Percentiles rank a stretch among this genome's conserved stretches.
Conservation (phyloP, 768 basidiomycete genomes). For the Lentinula sp. region DNA sequence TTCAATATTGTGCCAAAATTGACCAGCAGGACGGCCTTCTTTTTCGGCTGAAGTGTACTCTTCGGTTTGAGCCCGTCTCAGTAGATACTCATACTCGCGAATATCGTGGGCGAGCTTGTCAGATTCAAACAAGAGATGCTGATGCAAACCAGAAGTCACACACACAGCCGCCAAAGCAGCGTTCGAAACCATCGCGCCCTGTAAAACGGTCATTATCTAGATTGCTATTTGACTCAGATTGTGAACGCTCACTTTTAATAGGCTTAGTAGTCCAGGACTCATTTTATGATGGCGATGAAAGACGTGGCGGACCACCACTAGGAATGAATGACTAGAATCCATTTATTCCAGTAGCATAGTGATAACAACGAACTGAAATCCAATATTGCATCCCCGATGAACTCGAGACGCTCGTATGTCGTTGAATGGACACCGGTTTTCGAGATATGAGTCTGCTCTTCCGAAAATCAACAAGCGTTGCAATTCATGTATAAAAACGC, state of each 20-base stretch:
- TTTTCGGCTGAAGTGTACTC: conserved; percentile 40
- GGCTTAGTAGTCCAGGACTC: conserved; percentile 70
- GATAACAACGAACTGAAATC: conserved; percentile 59
- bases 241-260: conserved; percentile 55
- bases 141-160: conserved; percentile 59
- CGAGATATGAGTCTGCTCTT: conserved; percentile 59
- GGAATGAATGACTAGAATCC: background rate
- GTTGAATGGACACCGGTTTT: conserved; percentile 47
- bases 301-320: conserved; percentile 73
- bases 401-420: conserved; percentile 75
- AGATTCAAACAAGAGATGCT: conserved; percentile 55
- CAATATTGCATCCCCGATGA: conserved; percentile 81
- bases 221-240: background rate
- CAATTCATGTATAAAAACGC: background rate
- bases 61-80: conserved; percentile 38
- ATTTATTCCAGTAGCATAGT: background rate
- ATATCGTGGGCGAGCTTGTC: conserved; percentile 44
- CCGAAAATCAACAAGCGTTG: background rate
- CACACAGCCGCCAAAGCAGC: conserved; percentile 71
- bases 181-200: conserved; percentile 88
- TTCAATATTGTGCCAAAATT: conserved; percentile 75
- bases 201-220: conserved; percentile 2
- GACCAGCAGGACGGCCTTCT: conserved; percentile 51
- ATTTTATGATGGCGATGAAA: conserved; percentile 57
- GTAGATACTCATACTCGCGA: conserved; percentile 40